Evolutionary conservation across 2,329 filamentous ascomycete genomes (phyloP).

Genomic region (Biscogniauxia marginata): DNA sequence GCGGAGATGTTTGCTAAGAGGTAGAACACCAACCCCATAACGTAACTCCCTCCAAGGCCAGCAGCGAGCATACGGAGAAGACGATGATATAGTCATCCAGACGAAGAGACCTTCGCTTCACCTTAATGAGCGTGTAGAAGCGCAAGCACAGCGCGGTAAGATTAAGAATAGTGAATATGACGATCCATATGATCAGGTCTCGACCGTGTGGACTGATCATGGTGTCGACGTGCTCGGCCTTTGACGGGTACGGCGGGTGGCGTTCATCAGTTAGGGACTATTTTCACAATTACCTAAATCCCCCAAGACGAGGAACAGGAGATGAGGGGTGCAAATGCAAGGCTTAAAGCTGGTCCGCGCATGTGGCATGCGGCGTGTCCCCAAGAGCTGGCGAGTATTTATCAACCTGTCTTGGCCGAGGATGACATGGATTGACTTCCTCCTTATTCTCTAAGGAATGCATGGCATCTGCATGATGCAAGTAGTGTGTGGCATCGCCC

Average conservation of each 20-base stretch:
- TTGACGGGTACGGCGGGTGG: not conserved
- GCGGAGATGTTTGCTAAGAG: not conserved
- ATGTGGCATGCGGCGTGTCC: not conserved
- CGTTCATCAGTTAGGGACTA: not conserved
- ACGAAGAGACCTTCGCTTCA: conserved; percentile 1
- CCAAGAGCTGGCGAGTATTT: not conserved
- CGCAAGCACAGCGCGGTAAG: not conserved
- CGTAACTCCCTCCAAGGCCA: not conserved
- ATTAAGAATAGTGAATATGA: conserved; percentile 2
- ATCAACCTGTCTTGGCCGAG: not conserved
- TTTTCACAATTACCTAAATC: not conserved
- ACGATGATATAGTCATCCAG: conserved; percentile 4
- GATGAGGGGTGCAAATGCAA: not conserved
- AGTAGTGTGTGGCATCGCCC: not conserved
- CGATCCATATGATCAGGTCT: conserved; percentile 1
- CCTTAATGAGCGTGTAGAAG: conserved; percentile 3
- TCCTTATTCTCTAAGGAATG: not conserved
- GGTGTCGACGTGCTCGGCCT: not conserved
- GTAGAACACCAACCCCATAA: conserved; percentile 1
- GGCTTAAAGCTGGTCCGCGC: not conserved
- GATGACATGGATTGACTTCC: not conserved
- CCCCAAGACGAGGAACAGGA: not conserved
- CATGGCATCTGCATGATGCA: not conserved
- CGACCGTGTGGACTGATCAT: conserved; percentile 2
- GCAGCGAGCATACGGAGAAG: not conserved